Evolutionary conservation across 306 rosid species (phyloP).

Genomic region (Psophocarpus tetragonolobus): DNA sequence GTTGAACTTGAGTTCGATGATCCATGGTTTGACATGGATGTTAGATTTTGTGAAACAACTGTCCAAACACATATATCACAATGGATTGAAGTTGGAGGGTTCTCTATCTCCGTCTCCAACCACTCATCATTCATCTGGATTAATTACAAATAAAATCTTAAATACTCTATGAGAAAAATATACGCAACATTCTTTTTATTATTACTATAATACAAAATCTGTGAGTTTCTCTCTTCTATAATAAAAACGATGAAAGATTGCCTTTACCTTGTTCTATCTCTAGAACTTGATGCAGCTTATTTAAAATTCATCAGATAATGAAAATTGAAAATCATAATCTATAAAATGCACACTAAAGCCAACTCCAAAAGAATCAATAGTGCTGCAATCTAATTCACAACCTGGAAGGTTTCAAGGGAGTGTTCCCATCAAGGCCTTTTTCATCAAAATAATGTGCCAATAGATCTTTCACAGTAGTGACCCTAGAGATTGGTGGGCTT

Average conservation of each 20-base stretch:
- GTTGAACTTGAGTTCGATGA: too few species aligned
- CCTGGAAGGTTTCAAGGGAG: slow-evolving; percentile 22
- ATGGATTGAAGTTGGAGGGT: neutral
- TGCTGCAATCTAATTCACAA: neutral
- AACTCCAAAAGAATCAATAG: neutral
- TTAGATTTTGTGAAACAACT: too few species aligned
- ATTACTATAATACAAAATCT: neutral
- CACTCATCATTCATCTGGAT: neutral
- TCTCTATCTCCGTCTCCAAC: neutral
- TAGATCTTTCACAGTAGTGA: slow-evolving; percentile 22
- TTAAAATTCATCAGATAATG: neutral
- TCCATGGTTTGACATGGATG: too few species aligned
- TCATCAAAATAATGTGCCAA: neutral
- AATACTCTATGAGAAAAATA: neutral
- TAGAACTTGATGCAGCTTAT: slow-evolving; percentile 9
- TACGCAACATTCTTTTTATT: neutral
- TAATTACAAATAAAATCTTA: neutral
- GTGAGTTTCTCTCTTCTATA: neutral
- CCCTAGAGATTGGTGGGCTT: slow-evolving; percentile 45
- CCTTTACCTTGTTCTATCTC: neutral
- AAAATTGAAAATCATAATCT: neutral
- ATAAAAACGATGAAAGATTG: neutral
- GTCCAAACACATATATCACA: too few species aligned
- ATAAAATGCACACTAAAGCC: neutral
- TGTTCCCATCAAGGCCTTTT: slow-evolving; percentile 39